phyloP scores from a whole-genome alignment of 495 filamentous ascomycete genomes.

The Aspergillus indologenus region DNA sequence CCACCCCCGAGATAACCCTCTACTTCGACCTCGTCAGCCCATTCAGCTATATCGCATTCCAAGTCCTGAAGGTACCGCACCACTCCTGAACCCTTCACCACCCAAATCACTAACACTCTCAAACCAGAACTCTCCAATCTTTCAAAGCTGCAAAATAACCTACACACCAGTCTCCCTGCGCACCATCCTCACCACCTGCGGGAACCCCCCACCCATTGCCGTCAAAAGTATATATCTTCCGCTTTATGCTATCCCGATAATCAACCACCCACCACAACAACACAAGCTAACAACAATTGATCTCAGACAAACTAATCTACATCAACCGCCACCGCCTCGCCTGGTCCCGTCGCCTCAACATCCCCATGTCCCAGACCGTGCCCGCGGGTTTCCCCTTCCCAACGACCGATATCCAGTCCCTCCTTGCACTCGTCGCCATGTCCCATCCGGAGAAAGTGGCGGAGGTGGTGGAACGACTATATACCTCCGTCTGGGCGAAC shows the following conservation, averaged over 20 bases:
- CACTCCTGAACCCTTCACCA: background rate
- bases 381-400: constrained; percentile 23
- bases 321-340: constrained; percentile 21
- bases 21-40: constrained; percentile 27
- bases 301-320: constrained; percentile 21
- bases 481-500: background rate
- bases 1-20: constrained; percentile 7
- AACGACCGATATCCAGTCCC: constrained; percentile 17
- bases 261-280: background rate
- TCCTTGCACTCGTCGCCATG: background rate
- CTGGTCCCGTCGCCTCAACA: constrained; percentile 20
- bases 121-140: constrained; percentile 24
- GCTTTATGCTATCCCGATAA: too few relatives aligned
- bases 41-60: constrained; percentile 24
- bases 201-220: constrained; percentile 19
- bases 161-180: constrained; percentile 17
- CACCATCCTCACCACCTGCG: constrained; percentile 17
- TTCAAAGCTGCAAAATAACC: constrained; percentile 18
- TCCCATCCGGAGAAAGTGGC: background rate
- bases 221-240: constrained; percentile 19
- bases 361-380: constrained; percentile 17
- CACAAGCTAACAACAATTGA: background rate
- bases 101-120: background rate
- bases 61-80: constrained; percentile 15
- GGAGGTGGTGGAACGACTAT: background rate